Evolutionary conservation across 1,139 yeast species (phyloP), one percentile per base, ranked within the genome.

Genomic region (Blastobotrys apis): DNA sequence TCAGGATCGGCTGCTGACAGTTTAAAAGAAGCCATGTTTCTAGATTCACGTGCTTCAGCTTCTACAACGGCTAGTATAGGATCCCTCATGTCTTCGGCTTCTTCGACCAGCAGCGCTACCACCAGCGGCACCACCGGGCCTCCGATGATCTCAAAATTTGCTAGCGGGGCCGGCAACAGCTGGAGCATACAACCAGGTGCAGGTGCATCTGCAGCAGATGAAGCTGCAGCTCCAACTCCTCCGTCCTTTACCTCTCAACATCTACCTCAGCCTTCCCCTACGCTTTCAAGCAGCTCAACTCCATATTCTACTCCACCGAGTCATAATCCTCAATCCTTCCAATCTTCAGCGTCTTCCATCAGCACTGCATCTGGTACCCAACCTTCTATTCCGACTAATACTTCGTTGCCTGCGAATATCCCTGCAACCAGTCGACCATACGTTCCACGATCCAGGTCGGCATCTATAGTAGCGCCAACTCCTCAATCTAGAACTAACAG

Each of bases 271-370:
- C 37, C 19, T 4, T 13, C 31, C 13, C 19, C 19, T n/a, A 16
- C 19, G 13, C 13, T 29, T 22, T 12, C 19, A 6, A 23, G 19
- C 23, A n/a, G 31, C 32, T 16, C 21, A 21, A 32, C 33, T 17
- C 43, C 43, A 6, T 39, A 32, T 21, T 39, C 43, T 4, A 32
- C 43, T 9, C 43, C 43, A 3, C 43, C 43, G 12, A 15, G 17
- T 13, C 30, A n/a, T n/a, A n/a, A 39, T 32, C 19, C 27, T 16
- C 37, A 22, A 10, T 19, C 25, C 19, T 36, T 25, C 21, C 39
- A 23, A 23, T 10, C 26, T 23, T 10, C 32, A 12, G 6, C 32
- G 12, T 25, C 12, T 25, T 9, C 8, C 27, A 9, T 12, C 27
- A 25, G 12, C 12, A 8, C 27, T 9, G 27, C 27, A 25, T 25